A percentile compares a stretch with the other conserved stretches of the same genome.
Conservation (phyloP, 108 stramenopile species). For the Skeletonema tropicum region DNA sequence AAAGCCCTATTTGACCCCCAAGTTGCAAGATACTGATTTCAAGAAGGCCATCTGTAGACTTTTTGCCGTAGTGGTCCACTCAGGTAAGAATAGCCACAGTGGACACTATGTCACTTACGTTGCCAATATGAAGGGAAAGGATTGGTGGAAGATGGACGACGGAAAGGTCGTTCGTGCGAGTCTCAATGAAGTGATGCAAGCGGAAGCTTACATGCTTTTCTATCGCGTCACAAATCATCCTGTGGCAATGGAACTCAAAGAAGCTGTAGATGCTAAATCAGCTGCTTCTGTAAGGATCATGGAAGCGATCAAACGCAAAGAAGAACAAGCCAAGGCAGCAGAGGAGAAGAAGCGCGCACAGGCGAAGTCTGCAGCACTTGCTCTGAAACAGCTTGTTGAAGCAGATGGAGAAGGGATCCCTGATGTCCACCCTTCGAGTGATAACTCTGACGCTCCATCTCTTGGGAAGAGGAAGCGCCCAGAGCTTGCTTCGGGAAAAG, state of each 20-base stretch:
- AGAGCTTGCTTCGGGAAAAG: conserved; percentile 58
- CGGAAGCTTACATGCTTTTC: conserved; percentile 92
- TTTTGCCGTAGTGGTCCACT: conserved; percentile 89
- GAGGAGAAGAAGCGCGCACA: conserved; percentile 12
- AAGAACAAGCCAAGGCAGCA: conserved; percentile 11
- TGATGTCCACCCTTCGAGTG: conserved; percentile 8
- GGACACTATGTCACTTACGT: conserved; percentile 87
- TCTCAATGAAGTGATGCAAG: conserved; percentile 67
- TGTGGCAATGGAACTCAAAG: conserved; percentile 57
- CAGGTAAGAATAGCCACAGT: conserved; percentile 85
- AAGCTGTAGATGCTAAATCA: conserved; percentile 17
- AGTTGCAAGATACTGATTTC: conserved; percentile 62
- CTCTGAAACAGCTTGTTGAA: conserved; percentile 4
- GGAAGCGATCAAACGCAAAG: conserved; percentile 1
- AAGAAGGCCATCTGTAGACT: conserved; percentile 80
- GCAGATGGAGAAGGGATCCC: conserved; percentile 23
- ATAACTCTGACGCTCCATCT: conserved; percentile 6
- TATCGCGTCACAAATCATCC: conserved; percentile 88
- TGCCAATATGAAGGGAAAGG: conserved; percentile 72
- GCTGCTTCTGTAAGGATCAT: conserved; percentile 4
- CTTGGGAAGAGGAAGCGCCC: conserved; percentile 67
- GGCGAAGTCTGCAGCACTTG: conserved; percentile 1
- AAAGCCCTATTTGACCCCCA: conserved; percentile 72
- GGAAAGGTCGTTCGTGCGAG: conserved; percentile 63
- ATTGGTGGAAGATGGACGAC: conserved; percentile 95